Percentiles rank a stretch among this genome's conserved stretches.
Evolutionary conservation across 2,329 filamentous ascomycete species (phyloP).

Genomic region (Leptographium radiaticola): DNA sequence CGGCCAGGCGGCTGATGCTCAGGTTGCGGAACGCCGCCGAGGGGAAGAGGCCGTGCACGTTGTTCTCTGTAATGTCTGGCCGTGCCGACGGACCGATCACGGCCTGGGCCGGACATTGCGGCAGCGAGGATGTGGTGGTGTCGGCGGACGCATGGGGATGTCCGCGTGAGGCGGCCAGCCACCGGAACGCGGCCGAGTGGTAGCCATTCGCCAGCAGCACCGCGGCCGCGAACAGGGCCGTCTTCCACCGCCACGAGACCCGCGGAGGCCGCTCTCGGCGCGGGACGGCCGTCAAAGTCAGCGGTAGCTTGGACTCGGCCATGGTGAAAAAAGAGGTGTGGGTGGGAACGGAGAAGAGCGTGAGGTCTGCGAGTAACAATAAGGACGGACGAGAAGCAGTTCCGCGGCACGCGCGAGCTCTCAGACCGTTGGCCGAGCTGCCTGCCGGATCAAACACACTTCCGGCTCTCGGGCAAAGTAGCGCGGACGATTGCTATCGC

Average conservation of each 20-base stretch:
- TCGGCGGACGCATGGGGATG: no score
- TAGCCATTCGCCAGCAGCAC: not conserved
- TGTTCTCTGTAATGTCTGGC: slow-evolving; percentile 1
- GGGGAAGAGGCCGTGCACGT: not conserved
- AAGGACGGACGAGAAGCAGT: not conserved
- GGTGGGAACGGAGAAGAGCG: not conserved
- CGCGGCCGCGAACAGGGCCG: not conserved
- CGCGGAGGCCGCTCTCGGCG: not conserved
- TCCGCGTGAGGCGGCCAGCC: not conserved
- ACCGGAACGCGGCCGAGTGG: not conserved
- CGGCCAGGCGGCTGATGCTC: slow-evolving; percentile 15
- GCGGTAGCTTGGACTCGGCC: not conserved
- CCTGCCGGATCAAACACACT: not conserved
- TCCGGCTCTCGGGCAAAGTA: not conserved
- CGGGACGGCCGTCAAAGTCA: not conserved
- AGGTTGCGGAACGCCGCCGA: slow-evolving; percentile 12
- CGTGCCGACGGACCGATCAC: not conserved
- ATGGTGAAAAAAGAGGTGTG: not conserved
- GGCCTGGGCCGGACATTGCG: not conserved
- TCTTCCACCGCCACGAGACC: not conserved
- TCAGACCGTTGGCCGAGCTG: not conserved
- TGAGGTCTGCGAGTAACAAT: not conserved
- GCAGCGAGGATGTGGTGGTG: not conserved
- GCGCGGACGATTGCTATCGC: not conserved
- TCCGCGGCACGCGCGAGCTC: not conserved